These are phyloP conservation scores for Wickerhamomyces canadensis DNA, from an alignment of 805 yeast genomes.

Conservation along the genomic window DNA sequence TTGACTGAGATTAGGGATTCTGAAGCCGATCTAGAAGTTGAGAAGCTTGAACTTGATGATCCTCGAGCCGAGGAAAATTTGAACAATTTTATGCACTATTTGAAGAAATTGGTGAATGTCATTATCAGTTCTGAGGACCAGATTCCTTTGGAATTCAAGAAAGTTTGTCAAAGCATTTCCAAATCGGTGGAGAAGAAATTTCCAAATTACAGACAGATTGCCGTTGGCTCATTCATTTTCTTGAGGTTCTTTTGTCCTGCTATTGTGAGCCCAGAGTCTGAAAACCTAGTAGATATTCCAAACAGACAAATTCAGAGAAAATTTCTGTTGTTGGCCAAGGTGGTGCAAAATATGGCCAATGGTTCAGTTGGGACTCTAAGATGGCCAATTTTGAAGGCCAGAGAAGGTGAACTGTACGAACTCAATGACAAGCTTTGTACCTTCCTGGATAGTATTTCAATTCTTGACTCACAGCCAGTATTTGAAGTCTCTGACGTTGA, in stretches of 20 bases:
- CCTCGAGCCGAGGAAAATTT: constrained; percentile 36
- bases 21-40: constrained; percentile 59
- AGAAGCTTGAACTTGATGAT: constrained; percentile 36
- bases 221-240: constrained; percentile 84
- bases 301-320: constrained; percentile 49
- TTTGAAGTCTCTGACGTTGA: constrained; percentile 19
- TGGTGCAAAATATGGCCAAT: constrained; percentile 82
- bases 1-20: constrained; percentile 46
- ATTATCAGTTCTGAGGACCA: constrained; percentile 48
- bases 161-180: constrained; percentile 64
- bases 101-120: constrained; percentile 51
- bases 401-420: constrained; percentile 34
- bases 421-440: constrained; percentile 34
- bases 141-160: constrained; percentile 69
- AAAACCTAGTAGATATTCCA: constrained; percentile 33
- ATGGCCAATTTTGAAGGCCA: constrained; percentile 48
- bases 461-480: constrained; percentile 16
- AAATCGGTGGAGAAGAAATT: constrained; percentile 52
- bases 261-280: constrained; percentile 74
- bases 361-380: constrained; percentile 63
- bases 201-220: constrained; percentile 59
- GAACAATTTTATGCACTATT: constrained; percentile 47
- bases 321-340: constrained; percentile 73
- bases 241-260: constrained; percentile 83
- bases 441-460: constrained; percentile 35